Evolutionary conservation across 441 rosid species (phyloP).

Genomic region (Manihot esculenta): DNA sequence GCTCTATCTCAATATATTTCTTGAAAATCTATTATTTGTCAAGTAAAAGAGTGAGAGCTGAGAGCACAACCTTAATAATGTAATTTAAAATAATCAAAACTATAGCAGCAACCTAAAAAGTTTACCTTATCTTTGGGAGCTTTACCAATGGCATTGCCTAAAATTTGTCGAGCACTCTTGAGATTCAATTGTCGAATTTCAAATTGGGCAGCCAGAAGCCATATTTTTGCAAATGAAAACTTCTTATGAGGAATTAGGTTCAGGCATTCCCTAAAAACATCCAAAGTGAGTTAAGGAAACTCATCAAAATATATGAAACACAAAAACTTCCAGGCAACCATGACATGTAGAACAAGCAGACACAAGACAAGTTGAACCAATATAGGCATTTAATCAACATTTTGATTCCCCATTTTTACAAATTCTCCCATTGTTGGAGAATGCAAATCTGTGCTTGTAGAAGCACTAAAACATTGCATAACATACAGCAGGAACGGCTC

Average conservation of each 20-base stretch:
- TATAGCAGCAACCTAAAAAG: background rate
- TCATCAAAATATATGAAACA: background rate
- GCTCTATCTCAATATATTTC: constrained; percentile 89
- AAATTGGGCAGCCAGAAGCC: constrained; percentile 90
- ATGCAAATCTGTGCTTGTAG: background rate
- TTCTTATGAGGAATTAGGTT: constrained; percentile 73
- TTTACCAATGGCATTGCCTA: constrained; percentile 87
- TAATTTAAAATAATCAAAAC: too few species aligned
- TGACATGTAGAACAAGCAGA: background rate
- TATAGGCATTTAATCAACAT: background rate
- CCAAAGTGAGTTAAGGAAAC: constrained; percentile 23
- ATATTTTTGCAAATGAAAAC: constrained; percentile 84
- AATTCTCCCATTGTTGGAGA: background rate
- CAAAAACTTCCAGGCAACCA: background rate
- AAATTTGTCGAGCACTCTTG: constrained; percentile 63
- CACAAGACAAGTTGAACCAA: background rate
- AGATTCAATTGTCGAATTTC: constrained; percentile 84
- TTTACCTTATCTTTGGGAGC: constrained; percentile 91
- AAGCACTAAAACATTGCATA: too few species aligned
- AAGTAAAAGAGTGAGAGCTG: constrained; percentile 22
- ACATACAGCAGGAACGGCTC: background rate
- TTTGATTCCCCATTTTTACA: background rate
- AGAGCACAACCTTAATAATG: too few species aligned
- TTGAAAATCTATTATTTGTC: constrained; percentile 61
- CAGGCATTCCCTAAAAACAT: constrained; percentile 65